Evolutionary conservation across 2,329 filamentous ascomycete species (phyloP).

Genomic region (Eutypella sp.): DNA sequence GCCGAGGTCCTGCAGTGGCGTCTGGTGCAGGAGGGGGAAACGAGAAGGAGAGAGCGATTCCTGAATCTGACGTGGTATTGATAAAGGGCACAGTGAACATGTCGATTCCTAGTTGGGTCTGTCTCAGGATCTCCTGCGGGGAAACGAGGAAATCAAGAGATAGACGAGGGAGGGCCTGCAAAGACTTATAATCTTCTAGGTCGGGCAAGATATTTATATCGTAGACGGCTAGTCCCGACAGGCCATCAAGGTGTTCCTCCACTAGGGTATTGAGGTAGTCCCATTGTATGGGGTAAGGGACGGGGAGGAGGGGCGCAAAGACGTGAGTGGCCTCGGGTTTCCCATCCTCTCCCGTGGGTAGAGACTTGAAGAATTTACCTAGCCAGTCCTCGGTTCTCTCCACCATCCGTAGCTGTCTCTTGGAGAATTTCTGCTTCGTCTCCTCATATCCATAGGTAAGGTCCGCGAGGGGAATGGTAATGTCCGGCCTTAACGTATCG

Average conservation of each 20-base stretch:
- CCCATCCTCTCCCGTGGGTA: constrained; percentile 28
- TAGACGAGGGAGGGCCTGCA: constrained; percentile 65
- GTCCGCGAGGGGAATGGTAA: constrained; percentile 75
- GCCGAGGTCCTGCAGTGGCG: constrained; percentile 21
- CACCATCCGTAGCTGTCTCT: constrained; percentile 76
- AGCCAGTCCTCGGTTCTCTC: constrained; percentile 84
- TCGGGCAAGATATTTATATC: constrained; percentile 64
- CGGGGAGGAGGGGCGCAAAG: constrained; percentile 67
- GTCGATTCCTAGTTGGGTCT: constrained; percentile 74
- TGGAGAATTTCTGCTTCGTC: constrained; percentile 40
- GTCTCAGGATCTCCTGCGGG: constrained; percentile 73
- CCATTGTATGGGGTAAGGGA: constrained; percentile 69
- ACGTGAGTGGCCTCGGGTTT: constrained; percentile 35
- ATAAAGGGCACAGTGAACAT: constrained; percentile 74
- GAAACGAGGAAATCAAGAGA: constrained; percentile 58
- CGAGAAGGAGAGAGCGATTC: constrained; percentile 74
- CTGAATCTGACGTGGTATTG: constrained; percentile 70
- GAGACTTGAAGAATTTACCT: constrained; percentile 55
- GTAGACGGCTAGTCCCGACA: constrained; percentile 75
- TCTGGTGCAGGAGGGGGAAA: constrained; percentile 51
- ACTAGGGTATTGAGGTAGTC: constrained; percentile 72
- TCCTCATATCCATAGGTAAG: constrained; percentile 46
- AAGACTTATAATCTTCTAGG: constrained; percentile 48
- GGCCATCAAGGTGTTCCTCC: constrained; percentile 51
- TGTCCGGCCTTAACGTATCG: constrained; percentile 67